These are phyloP conservation scores for Ophiostoma tasmaniense DNA, from an alignment of 2,329 filamentous ascomycete genomes.

Conservation along the genomic window DNA sequence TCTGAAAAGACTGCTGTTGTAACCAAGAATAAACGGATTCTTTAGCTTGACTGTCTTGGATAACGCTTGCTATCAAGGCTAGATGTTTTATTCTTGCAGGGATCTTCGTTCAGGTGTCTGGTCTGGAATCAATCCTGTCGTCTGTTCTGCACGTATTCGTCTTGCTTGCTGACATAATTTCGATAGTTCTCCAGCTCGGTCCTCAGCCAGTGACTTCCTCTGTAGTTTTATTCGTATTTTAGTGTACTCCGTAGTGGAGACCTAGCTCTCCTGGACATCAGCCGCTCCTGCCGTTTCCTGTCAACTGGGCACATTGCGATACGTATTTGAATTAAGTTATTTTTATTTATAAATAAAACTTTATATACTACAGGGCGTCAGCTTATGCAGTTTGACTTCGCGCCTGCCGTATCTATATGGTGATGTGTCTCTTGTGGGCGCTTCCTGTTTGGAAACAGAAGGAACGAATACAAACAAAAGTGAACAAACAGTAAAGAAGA, in stretches of 20 bases:
- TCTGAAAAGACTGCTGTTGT: not conserved
- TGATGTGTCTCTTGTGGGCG: not conserved
- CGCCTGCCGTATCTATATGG: not conserved
- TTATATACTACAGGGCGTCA: not conserved
- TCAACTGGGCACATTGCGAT: too few relatives aligned
- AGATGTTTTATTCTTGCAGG: not conserved
- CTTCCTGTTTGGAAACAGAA: not conserved
- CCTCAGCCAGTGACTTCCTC: not conserved
- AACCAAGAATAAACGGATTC: not conserved
- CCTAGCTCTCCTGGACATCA: not conserved
- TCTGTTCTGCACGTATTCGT: not conserved
- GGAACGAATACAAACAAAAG: not conserved
- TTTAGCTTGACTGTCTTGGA: constrained; percentile 4
- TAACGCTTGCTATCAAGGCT: not conserved
- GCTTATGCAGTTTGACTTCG: not conserved
- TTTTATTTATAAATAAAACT: not conserved
- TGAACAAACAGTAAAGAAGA: too few relatives aligned
- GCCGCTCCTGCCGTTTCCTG: not conserved
- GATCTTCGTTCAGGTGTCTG: not conserved
- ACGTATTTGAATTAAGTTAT: too few relatives aligned
- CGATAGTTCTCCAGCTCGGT: not conserved
- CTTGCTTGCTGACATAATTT: not conserved
- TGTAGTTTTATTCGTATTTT: not conserved
- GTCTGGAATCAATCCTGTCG: not conserved
- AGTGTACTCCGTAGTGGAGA: constrained; percentile 6